Evolutionary conservation across 768 basidiomycete species (phyloP), one percentile per base, ranked within the genome.

Genomic region (Cyclocybe cylindracea): DNA sequence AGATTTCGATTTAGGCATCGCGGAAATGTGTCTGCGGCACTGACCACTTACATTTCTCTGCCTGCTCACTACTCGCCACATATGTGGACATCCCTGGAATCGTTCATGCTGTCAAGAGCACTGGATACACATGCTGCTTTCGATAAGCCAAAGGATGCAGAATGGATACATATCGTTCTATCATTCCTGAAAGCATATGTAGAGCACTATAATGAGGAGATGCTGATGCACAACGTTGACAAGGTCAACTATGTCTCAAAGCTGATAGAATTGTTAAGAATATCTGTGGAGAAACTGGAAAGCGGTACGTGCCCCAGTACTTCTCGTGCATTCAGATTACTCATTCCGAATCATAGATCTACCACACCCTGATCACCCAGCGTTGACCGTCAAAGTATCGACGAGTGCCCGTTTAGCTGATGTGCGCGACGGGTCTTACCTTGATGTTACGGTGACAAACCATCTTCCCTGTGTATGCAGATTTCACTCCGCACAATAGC

Each of bases 61-160:
- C 89, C 93, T 1, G 88, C 87, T 8, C 91, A 93, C 61, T 94
- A 93, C 66, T 83, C 86, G 0, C 88, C 89, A 6, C 86, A 90
- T 64, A 77, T 78, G 63, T 94, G 92, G 92, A 79, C 83, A 19
- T 86, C 86, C 7, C 69, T 94, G 40, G 88, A 94, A 61, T 85
- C 85, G 2, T 84, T 83, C 58, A 89, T 92, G 82, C 78, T 93
- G 14, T 84, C 84, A 10, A 79, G 79, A 43, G 89, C 90, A 1
- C 71, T 95, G 36, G 82, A 86, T 55, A 82, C 85, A 0, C 86
- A 94, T 60, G 66, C 70, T 1, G 64, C 74, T 16, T 68, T 87
- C n/a, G 68, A 76, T 10, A 83, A 80, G 58, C 70, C 78, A 5
- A 82, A 75, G 51, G 87, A 91, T 57, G 73, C 75, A 16, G 91